Evolutionary conservation across 805 yeast genomes (phyloP), one percentile per base, ranked within the genome.

Genomic region (Blastobotrys mokoenaii): DNA sequence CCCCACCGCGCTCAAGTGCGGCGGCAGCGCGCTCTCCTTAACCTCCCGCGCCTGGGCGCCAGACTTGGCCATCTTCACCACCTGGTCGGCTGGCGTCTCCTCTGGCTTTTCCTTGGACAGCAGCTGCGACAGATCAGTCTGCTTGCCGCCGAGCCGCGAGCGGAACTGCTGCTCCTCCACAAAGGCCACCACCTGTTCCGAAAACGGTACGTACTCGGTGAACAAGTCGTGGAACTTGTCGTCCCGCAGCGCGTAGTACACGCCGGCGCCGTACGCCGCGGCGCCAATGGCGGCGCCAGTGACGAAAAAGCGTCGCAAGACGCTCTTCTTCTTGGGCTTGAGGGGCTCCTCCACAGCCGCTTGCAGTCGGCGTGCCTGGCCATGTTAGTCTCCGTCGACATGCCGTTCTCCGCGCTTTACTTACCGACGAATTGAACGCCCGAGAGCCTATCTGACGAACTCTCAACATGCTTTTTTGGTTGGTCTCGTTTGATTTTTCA

Each of bases 201-300:
- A 84, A 42, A 73, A 69, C 15, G 93, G 93, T 38, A 82, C 74
- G 47, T 73, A 74, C 51, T 79, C 80, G 17, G 79, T 69, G 61
- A 79, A 82, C 39, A 69, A 51, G 52, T 82, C 85, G 52, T 77
- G 80, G 59, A 80, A 72, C 14, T 74, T 68, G 52, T 80, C 83
- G 56, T 71, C 71, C 50, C 74, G 65, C 27, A 77, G 65, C 11
- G 87, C 69, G 46, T 72, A 64, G 43, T 73, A 76, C n/a, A 79
- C 73, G 44, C 84, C 86, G 31, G 72, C 78, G 31, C 75, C 78
- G 52, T 80, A 82, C 20, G 74, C 59, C 2, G 64, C 58, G 2
- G 66, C 54, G 9, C 56, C 57, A 3, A 60, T 43, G 3, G 57
- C 38, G 3, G 57, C 44, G 20, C 64, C 39, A 14, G 55, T 30